These are phyloP conservation scores for Rhodocollybia butyracea DNA, from an alignment of 768 basidiomycete species.

Conservation along the genomic window DNA sequence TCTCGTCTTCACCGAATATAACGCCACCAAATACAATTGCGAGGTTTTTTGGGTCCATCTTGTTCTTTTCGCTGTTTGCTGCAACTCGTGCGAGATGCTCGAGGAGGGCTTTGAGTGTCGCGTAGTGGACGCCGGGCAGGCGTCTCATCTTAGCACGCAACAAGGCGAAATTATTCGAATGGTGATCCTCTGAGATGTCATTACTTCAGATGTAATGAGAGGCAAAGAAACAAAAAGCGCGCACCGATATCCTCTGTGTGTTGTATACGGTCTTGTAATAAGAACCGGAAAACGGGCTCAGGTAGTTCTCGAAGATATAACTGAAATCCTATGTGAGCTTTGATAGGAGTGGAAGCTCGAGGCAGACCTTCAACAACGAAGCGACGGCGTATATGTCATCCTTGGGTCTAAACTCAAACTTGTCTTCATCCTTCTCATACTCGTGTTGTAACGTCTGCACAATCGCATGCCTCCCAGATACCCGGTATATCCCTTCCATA, in stretches of 20 bases:
- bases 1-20: conserved; percentile 90
- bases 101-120: conserved; percentile 73
- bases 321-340: conserved; percentile 29
- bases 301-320: conserved; percentile 84
- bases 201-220: background rate
- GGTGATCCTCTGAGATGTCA: conserved; percentile 57
- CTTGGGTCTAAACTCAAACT: conserved; percentile 68
- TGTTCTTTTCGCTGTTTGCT: conserved; percentile 67
- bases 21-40: conserved; percentile 89
- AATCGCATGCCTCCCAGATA: conserved; percentile 80
- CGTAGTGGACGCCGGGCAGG: conserved; percentile 80
- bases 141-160: conserved; percentile 85
- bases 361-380: conserved; percentile 76
- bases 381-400: conserved; percentile 86
- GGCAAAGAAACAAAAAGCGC: conserved; percentile 8
- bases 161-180: conserved; percentile 66
- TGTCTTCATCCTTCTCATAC: conserved; percentile 78
- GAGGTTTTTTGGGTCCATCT: conserved; percentile 92
- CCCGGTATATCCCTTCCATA: conserved; percentile 77
- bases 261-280: conserved; percentile 77
- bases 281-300: conserved; percentile 83
- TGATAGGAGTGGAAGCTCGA: background rate
- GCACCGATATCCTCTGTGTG: conserved; percentile 75
- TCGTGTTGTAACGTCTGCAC: conserved; percentile 87
- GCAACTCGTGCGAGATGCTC: conserved; percentile 82